Evolutionary conservation across 2,329 filamentous ascomycete species (phyloP).

Genomic region (Colletotrichum lentis): DNA sequence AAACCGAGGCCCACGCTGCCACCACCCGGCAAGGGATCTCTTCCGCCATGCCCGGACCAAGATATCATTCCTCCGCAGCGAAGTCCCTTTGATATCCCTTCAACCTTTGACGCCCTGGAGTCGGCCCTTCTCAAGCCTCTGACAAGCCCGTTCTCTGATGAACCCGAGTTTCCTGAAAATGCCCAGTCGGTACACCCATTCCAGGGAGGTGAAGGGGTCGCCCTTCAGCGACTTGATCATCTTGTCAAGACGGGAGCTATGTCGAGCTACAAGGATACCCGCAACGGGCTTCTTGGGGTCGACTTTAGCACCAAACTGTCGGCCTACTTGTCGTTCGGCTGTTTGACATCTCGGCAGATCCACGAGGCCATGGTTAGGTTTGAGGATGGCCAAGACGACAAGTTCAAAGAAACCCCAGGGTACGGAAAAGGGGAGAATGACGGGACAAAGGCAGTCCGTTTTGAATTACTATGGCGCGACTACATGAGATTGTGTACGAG

Average conservation of each 20-base stretch:
- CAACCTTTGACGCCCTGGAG: conserved; percentile 61
- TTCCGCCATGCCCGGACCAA: conserved; percentile 66
- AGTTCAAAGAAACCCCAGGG: conserved; percentile 56
- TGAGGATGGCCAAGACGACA: conserved; percentile 66
- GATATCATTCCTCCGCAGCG: conserved; percentile 64
- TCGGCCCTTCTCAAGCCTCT: conserved; percentile 67
- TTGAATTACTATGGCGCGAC: conserved; percentile 80
- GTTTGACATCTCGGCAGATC: conserved; percentile 75
- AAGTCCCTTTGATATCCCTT: conserved; percentile 70
- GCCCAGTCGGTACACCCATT: conserved; percentile 71
- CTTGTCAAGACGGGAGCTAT: conserved; percentile 69
- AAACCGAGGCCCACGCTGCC: conserved; percentile 67
- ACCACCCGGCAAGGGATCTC: conserved; percentile 55
- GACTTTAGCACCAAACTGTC: conserved; percentile 82
- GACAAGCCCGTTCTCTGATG: conserved; percentile 57
- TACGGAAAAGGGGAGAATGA: conserved; percentile 76
- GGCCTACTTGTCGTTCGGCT: conserved; percentile 75
- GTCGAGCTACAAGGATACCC: conserved; percentile 72
- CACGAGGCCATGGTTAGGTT: conserved; percentile 73
- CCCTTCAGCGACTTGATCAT: conserved; percentile 67
- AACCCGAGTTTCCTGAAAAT: conserved; percentile 61
- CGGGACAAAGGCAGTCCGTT: conserved; percentile 73
- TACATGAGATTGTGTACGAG: conserved; percentile 80
- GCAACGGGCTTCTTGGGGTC: conserved; percentile 74
- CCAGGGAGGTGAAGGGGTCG: conserved; percentile 68